A percentile compares a stretch with the other conserved stretches of the same genome.
Evolutionary conservation across 345 rosid genomes (phyloP).

Genomic region (Microthlaspi erraticum): DNA sequence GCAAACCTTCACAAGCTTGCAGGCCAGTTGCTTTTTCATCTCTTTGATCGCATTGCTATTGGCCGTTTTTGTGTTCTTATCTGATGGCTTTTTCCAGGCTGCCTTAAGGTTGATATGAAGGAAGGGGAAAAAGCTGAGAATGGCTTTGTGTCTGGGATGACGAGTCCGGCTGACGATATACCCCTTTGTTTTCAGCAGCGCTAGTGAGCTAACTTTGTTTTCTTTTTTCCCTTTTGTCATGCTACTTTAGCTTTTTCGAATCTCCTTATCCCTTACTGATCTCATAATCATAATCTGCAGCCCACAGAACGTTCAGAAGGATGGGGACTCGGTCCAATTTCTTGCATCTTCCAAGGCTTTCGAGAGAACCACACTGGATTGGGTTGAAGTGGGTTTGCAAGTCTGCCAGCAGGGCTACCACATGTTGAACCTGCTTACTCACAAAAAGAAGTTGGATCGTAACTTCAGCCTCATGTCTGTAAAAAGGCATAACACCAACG

Average conservation of each 20-base stretch:
- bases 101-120: slow-evolving; percentile 99
- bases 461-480: slow-evolving; percentile 97
- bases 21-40: slow-evolving; percentile 95
- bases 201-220: slow-evolving; percentile 69
- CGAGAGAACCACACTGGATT: slow-evolving; percentile 96
- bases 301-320: slow-evolving; percentile 98
- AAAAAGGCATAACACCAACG: slow-evolving; percentile 95
- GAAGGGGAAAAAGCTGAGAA: no score
- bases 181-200: slow-evolving; percentile 99
- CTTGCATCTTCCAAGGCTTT: slow-evolving; percentile 96
- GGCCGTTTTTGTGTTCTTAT: no score
- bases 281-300: slow-evolving; percentile 56
- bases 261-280: no score
- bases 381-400: slow-evolving; percentile 99
- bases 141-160: slow-evolving; percentile 95
- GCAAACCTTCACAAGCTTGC: slow-evolving; percentile 98
- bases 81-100: slow-evolving; percentile 78
- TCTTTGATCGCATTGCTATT: no score
- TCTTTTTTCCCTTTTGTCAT: neutral
- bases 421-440: slow-evolving; percentile 94
- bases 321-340: slow-evolving; percentile 92
- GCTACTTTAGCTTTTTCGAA: no score
- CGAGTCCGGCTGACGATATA: slow-evolving; percentile 92
- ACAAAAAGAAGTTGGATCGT: slow-evolving; percentile 91
- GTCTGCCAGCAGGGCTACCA: slow-evolving; percentile 98